These are phyloP conservation scores for Cutaneotrichosporon arboriforme DNA, from an alignment of 1,284 basidiomycete genomes.

Conservation along the genomic window DNA sequence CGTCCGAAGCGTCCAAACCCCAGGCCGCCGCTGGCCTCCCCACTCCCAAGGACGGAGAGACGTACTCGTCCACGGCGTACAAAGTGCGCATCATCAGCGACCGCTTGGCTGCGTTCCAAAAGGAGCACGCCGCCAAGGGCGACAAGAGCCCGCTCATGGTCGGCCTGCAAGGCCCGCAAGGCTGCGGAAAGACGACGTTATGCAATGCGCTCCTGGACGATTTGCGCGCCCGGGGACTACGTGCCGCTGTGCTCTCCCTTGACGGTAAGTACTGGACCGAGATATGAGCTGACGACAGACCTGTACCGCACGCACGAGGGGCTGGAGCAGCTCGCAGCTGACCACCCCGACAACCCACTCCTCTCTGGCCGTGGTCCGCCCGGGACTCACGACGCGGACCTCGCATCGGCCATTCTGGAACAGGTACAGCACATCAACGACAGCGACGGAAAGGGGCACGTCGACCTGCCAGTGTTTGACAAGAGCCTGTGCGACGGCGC, in stretches of 20 bases:
- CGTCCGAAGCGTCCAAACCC: not conserved
- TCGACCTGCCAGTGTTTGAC: slow-evolving; percentile 65
- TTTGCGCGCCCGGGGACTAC: slow-evolving; percentile 18
- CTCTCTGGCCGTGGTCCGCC: slow-evolving; percentile 42
- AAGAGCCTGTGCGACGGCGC: slow-evolving; percentile 72
- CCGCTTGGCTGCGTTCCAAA: slow-evolving; percentile 25
- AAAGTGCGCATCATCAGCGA: slow-evolving; percentile 37
- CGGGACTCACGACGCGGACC: slow-evolving; percentile 39
- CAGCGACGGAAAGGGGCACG: not conserved
- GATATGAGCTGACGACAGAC: slow-evolving; percentile 18
- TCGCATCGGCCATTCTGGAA: slow-evolving; percentile 1
- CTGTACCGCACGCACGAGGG: slow-evolving; percentile 36
- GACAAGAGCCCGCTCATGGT: slow-evolving; percentile 20
- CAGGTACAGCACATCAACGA: slow-evolving; percentile 11
- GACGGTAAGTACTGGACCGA: slow-evolving; percentile 22
- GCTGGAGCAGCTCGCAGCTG: slow-evolving; percentile 25
- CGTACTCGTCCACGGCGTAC: slow-evolving; percentile 31
- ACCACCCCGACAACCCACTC: slow-evolving; percentile 36
- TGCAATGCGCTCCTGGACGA: slow-evolving; percentile 28
- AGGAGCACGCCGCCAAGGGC: slow-evolving; percentile 13
- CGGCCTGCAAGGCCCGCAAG: slow-evolving; percentile 22
- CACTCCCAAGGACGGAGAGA: slow-evolving; percentile 21
- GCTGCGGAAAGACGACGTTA: slow-evolving; percentile 36
- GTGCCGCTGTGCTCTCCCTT: slow-evolving; percentile 32
- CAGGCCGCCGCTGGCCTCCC: slow-evolving; percentile 8